Base-by-base conservation (phyloP, 768 basidiomycete genomes). In the Flagelloscypha sp. region DNA sequence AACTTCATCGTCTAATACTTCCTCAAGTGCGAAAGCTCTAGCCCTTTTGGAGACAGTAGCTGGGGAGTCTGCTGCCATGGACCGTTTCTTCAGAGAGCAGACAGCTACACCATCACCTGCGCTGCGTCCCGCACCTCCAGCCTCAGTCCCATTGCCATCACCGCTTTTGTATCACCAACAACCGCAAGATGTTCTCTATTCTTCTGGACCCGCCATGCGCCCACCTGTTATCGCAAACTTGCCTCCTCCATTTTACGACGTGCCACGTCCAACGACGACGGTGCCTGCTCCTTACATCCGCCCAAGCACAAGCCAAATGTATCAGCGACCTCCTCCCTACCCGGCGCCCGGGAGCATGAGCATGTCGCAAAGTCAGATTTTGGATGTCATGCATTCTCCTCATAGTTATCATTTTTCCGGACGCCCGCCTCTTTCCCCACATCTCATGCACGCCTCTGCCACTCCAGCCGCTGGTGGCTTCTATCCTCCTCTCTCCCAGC, bases 21-120 rank as follows among this genome's bases (percentile, higher is more conserved):
- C 31, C 32, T 28, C 40, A 12, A 38, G 37, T n/a, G 19, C 84
- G 54, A 76, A 76, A 54, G 84, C 79, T 45, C 63, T 81, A 17
- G 82, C 82, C 2, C 61, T 86, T 40, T 60, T 84, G 8, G 82
- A 86, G 51, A 63, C 72, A 10, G 75, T 85, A 23, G 81, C 76
- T 0, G 74, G 79, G 47, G 83, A 87, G 52, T 83, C 84, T 4
- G 78, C 76, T 5, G 66, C 70, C 41, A 68, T 78, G 65, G 67
- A 17, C 66, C 73, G 39, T 58, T 49, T 38, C 52, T 58, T 38
- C 45, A 44, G 33, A 48, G 27, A 31, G 45, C 44, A 22, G 50
- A 60, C 17, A n/a, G n/a, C n/a, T n/a, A n/a, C n/a, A n/a, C n/a
- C n/a, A n/a, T n/a, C n/a, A n/a, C n/a, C n/a, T n/a, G n/a, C n/a